Percentiles rank a stretch among this genome's conserved stretches.
Evolutionary conservation across 148 eudicot genomes (phyloP).

Genomic region (Rhododendron molle): DNA sequence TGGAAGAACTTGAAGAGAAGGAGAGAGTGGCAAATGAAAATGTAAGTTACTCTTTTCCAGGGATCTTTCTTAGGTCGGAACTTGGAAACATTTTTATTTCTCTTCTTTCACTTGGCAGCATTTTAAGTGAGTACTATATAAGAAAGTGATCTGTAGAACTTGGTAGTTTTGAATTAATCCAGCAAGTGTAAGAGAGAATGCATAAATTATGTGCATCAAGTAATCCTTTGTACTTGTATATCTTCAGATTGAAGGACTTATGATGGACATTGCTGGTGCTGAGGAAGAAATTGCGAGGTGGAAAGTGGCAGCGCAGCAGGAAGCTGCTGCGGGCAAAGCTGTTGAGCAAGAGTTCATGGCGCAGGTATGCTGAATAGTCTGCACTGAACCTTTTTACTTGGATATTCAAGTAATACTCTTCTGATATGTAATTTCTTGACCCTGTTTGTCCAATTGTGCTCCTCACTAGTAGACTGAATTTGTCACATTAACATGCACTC

Average conservation of each 20-base stretch:
- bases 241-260: conserved; percentile 84
- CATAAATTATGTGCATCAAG: neutral
- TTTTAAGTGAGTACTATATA: neutral
- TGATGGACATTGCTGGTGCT: conserved; percentile 89
- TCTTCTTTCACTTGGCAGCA: neutral
- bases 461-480: neutral
- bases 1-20: conserved; percentile 93
- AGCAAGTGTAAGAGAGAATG: neutral
- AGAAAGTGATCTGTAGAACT: neutral
- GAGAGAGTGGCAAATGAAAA: conserved; percentile 92
- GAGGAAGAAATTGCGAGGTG: conserved; percentile 98
- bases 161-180: neutral
- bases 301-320: conserved; percentile 96
- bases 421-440: neutral
- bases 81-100: neutral
- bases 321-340: conserved; percentile 94
- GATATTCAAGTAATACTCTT: neutral
- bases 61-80: neutral
- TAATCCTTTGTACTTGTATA: neutral
- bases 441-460: neutral
- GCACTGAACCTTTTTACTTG: neutral
- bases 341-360: conserved; percentile 77
- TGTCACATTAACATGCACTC: neutral
- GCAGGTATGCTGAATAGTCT: conserved; percentile 45
- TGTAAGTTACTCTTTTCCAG: conserved; percentile 30